Evolutionary conservation across 768 basidiomycete species (phyloP).

Genomic region (Tricholoma saponaceum): DNA sequence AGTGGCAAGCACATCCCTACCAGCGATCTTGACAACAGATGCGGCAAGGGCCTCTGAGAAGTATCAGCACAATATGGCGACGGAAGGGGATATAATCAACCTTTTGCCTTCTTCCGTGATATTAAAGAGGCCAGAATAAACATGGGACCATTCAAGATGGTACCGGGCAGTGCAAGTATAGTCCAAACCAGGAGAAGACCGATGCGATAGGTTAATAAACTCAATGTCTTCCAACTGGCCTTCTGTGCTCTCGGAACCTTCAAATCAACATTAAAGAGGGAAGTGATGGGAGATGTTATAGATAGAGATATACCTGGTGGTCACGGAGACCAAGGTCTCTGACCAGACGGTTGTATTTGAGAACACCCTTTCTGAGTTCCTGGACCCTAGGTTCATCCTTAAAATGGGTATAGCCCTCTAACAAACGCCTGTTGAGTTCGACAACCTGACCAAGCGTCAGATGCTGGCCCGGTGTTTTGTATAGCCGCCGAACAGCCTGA

Average conservation of each 20-base stretch:
- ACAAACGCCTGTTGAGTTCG: conserved; percentile 86
- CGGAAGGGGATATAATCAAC: conserved; percentile 30
- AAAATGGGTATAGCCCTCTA: conserved; percentile 91
- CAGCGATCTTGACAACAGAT: conserved; percentile 92
- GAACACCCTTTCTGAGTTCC: conserved; percentile 72
- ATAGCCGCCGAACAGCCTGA: conserved; percentile 90
- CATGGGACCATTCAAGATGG: conserved; percentile 88
- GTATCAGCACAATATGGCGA: neutral
- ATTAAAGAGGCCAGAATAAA: conserved; percentile 88
- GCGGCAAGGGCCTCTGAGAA: conserved; percentile 87
- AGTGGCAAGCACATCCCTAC: conserved; percentile 93
- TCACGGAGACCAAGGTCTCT: conserved; percentile 90
- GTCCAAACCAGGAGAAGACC: conserved; percentile 79
- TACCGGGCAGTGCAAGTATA: conserved; percentile 82
- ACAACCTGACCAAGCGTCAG: conserved; percentile 94
- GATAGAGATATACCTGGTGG: conserved; percentile 62
- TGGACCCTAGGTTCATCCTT: conserved; percentile 89
- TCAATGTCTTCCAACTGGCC: conserved; percentile 82
- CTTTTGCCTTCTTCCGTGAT: conserved; percentile 86
- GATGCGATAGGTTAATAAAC: conserved; percentile 79
- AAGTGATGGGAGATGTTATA: neutral
- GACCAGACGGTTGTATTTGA: conserved; percentile 85
- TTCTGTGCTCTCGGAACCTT: conserved; percentile 86
- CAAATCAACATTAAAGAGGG: conserved; percentile 1
- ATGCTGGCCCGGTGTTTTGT: conserved; percentile 92